Base-by-base conservation (phyloP, 2,329 filamentous ascomycete species). In the Hypoxylon sp. region DNA sequence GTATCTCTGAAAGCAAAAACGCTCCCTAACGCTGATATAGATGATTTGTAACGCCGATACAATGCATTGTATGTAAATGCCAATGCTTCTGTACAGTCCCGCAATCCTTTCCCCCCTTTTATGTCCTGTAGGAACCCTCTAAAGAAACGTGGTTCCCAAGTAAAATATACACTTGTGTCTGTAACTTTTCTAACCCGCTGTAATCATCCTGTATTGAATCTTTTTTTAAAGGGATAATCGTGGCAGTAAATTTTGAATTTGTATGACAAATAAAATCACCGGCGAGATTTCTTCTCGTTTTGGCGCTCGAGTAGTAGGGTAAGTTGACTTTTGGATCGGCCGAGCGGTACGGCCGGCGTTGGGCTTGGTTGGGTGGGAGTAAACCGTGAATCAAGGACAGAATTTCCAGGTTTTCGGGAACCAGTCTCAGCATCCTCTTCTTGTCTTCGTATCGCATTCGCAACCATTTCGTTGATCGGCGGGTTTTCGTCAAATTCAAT, bases 291-390 rank as follows among this genome's bases (percentile, higher is more conserved):
- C 57, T 76, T 78, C 29, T 78, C 76, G 33, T 67, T 58, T 39
- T 75, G 67, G 37, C 85, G 83, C 71, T 88, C 86, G 19, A 90
- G 80, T 1, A 90, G 79, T 3, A 90, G 78, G 9, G 85, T 86
- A 29, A 90, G 79, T 74, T 90, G 87, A 72, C 87, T 90, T 76
- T 85, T 88, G n/a, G 87, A 86, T 63, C 87, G 81, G n/a, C 82
- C 86, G 53, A 90, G 79, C 3, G 84, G 85, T 6, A 87, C 80
- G 13, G 78, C 78, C 26, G 83, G 78, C 13, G 81, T 79, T 10
- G 80, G 77, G 47, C 80, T 85, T 3, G 85, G 85, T 60, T 82
- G 82, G 0, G 86, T 88, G 24, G 86, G 86, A 3, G 81, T 82
- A 62, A 87, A 83, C 22, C 80, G 71, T 8, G 74, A 66, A 29